A percentile compares a stretch with the other conserved stretches of the same genome.
Evolutionary conservation across 1,284 basidiomycete species (phyloP).

Genomic region (Ustilago esculenta): DNA sequence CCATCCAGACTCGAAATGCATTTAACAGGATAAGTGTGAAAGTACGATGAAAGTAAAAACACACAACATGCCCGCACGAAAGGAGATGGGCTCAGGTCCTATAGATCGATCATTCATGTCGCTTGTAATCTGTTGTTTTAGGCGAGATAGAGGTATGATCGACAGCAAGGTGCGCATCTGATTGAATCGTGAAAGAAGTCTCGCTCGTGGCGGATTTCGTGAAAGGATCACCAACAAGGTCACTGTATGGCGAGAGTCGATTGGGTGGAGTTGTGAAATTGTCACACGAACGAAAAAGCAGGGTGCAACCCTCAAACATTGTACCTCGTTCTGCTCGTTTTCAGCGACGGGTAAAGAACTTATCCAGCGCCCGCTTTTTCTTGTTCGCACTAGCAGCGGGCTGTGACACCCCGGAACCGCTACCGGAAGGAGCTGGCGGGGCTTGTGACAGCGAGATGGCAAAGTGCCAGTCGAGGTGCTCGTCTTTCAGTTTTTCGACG

Average conservation of each 20-base stretch:
- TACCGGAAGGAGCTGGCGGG: not conserved
- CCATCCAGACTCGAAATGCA: too few species aligned
- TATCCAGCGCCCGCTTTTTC: conserved; percentile 34
- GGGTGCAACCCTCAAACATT: conserved; percentile 27
- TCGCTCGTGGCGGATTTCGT: not conserved
- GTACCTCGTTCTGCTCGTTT: too few species aligned
- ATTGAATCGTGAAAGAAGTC: conserved; percentile 6
- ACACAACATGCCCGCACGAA: too few species aligned
- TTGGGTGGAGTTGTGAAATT: conserved; percentile 16
- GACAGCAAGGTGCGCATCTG: too few species aligned
- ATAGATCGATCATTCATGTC: too few species aligned
- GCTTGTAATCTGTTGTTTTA: conserved; percentile 2
- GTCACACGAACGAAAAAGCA: conserved; percentile 12
- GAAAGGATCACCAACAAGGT: not conserved
- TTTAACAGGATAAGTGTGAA: too few species aligned
- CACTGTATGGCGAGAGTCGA: too few species aligned
- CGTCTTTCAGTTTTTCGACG: conserved; percentile 43
- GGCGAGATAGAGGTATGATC: not conserved
- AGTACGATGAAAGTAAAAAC: too few species aligned
- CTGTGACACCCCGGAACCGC: too few species aligned
- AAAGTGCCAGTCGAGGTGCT: conserved; percentile 60
- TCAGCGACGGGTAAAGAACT: conserved; percentile 33
- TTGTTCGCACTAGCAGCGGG: conserved; percentile 7
- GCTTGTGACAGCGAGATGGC: conserved; percentile 51
- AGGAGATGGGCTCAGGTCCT: too few species aligned